These are phyloP conservation scores for Clonostachys solani DNA, from an alignment of 2,329 filamentous ascomycete species.

Conservation along the genomic window DNA sequence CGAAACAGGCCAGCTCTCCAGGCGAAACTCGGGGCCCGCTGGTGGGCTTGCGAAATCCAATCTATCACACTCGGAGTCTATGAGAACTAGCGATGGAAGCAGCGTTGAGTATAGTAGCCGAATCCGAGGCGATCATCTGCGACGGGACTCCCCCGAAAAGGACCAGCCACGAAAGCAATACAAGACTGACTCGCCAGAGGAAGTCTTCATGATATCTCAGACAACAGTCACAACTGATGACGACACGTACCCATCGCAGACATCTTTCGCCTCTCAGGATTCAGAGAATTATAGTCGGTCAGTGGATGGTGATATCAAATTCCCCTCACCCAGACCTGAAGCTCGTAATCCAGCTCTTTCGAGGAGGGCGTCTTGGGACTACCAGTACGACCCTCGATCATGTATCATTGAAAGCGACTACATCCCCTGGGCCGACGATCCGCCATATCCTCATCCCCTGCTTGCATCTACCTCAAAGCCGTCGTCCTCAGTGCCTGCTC, in stretches of 20 bases:
- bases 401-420: constrained; percentile 54
- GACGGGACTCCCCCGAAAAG: not conserved
- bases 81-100: constrained; percentile 11
- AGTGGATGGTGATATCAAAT: too few species aligned
- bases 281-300: constrained; percentile 13
- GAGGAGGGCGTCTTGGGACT: too few species aligned
- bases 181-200: constrained; percentile 24
- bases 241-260: constrained; percentile 22
- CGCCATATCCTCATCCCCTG: constrained; percentile 37
- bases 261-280: constrained; percentile 20
- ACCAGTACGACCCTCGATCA: constrained; percentile 25
- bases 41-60: too few species aligned
- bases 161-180: not conserved
- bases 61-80: not conserved
- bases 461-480: constrained; percentile 1
- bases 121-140: constrained; percentile 34
- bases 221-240: constrained; percentile 31
- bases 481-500: constrained; percentile 20
- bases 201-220: constrained; percentile 40
- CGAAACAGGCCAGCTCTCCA: constrained; percentile 25
- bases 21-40: not conserved
- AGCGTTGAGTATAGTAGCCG: constrained; percentile 39
- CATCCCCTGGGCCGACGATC: constrained; percentile 53
- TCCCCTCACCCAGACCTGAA: too few species aligned
- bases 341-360: too few species aligned